A percentile compares a stretch with the other conserved stretches of the same genome.
Evolutionary conservation across 495 filamentous ascomycete species (phyloP).

Genomic region (Lasiosphaeria ovina): DNA sequence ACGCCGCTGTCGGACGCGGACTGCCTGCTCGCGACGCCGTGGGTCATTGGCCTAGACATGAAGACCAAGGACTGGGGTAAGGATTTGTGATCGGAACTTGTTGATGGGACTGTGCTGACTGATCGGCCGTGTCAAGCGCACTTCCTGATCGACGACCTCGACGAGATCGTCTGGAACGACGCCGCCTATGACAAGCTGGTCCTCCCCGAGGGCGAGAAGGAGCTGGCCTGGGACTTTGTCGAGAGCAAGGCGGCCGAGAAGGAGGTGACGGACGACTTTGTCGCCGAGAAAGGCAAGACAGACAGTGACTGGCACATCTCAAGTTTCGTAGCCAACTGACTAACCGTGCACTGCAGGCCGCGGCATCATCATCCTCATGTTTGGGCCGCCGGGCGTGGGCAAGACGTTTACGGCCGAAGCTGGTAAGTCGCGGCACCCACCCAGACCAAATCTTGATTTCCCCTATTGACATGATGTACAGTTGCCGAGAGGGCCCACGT

Average conservation of each 20-base stretch:
- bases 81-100: not conserved
- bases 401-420: slow-evolving; percentile 58
- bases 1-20: slow-evolving; percentile 32
- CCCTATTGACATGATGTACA: slow-evolving; percentile 6
- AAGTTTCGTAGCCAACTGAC: not conserved
- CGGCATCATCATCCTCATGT: slow-evolving; percentile 54
- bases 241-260: slow-evolving; percentile 27
- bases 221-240: slow-evolving; percentile 49
- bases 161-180: slow-evolving; percentile 45
- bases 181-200: slow-evolving; percentile 53
- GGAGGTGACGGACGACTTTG: slow-evolving; percentile 53
- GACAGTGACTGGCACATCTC: not conserved
- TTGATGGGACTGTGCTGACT: not conserved
- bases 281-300: slow-evolving; percentile 45
- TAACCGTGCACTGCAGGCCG: slow-evolving; percentile 11
- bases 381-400: slow-evolving; percentile 54
- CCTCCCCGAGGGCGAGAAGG: slow-evolving; percentile 45
- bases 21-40: slow-evolving; percentile 33
- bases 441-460: too few relatives aligned
- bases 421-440: slow-evolving; percentile 6
- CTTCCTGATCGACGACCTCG: slow-evolving; percentile 21
- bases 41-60: slow-evolving; percentile 37
- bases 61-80: slow-evolving; percentile 35
- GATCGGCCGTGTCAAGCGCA: not conserved
- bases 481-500: slow-evolving; percentile 38